Evolutionary conservation across 768 basidiomycete genomes (phyloP).

Genomic region (Boletus tomentosulus): DNA sequence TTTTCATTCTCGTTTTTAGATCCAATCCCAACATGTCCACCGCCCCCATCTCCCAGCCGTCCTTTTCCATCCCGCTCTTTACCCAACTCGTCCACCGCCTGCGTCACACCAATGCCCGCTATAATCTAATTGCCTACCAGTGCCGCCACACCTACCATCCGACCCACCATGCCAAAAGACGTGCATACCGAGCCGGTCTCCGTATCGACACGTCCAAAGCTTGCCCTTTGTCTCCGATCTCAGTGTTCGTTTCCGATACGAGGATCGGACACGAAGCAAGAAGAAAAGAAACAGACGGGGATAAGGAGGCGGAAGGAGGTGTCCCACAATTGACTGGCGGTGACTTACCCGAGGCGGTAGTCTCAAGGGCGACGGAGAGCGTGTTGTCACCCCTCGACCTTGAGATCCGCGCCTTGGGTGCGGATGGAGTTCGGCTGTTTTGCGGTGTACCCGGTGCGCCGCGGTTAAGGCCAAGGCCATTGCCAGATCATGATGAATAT

Average conservation of each 20-base stretch:
- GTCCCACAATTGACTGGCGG: not conserved
- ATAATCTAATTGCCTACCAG: conserved; percentile 35
- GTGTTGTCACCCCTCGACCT: conserved; percentile 4
- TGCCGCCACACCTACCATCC: conserved; percentile 34
- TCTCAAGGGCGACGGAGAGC: not conserved
- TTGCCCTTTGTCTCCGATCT: conserved; percentile 37
- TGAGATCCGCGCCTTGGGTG: not conserved
- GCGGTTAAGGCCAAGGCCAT: conserved; percentile 10
- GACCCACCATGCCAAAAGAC: conserved; percentile 47
- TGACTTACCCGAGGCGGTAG: not conserved
- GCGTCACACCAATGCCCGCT: conserved; percentile 41
- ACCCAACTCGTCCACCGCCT: conserved; percentile 39
- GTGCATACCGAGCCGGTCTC: conserved; percentile 43
- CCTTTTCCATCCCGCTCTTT: conserved; percentile 23
- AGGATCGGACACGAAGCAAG: too few species aligned
- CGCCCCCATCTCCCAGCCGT: not conserved
- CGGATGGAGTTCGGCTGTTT: not conserved
- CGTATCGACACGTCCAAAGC: conserved; percentile 42
- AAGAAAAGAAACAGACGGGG: too few species aligned
- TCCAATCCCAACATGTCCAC: not conserved
- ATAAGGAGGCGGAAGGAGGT: not conserved
- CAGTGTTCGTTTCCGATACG: not conserved
- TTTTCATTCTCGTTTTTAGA: not conserved
- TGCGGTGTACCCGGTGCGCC: conserved; percentile 21
- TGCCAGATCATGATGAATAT: conserved; percentile 16